Conservation (phyloP, 2,329 filamentous ascomycete species). For the Aspergillus floridensis region DNA sequence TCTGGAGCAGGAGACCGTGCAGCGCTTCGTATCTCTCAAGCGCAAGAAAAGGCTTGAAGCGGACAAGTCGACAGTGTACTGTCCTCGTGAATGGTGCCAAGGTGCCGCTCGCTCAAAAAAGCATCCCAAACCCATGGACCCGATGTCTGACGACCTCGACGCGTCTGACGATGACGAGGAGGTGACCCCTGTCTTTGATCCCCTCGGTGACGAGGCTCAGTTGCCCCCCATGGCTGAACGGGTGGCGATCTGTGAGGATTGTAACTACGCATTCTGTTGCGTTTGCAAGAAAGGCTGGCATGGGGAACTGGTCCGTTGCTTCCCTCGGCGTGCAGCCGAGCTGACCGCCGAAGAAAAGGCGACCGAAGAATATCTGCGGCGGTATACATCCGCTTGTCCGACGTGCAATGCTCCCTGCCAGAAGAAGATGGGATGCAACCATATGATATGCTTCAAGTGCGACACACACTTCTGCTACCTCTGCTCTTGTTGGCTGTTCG, state of each 20-base stretch:
- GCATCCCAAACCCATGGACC: conserved; percentile 67
- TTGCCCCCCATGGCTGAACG: conserved; percentile 59
- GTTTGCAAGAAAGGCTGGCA: conserved; percentile 84
- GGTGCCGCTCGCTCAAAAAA: conserved; percentile 76
- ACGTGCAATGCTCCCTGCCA: conserved; percentile 81
- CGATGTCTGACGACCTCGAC: conserved; percentile 53
- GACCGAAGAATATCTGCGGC: conserved; percentile 75
- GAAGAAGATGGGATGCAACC: conserved; percentile 92
- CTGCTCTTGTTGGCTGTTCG: conserved; percentile 80
- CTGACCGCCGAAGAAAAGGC: conserved; percentile 82
- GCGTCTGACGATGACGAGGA: conserved; percentile 55
- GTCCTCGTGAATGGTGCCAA: conserved; percentile 88
- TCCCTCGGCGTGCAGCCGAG: conserved; percentile 63
- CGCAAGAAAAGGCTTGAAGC: conserved; percentile 90
- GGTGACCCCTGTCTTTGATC: conserved; percentile 47
- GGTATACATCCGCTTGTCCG: conserved; percentile 83
- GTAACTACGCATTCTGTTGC: conserved; percentile 81
- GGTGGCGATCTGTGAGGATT: conserved; percentile 83
- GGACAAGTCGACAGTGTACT: conserved; percentile 89
- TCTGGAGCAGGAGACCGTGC: conserved; percentile 67
- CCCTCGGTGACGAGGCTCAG: conserved; percentile 42
- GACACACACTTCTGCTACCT: conserved; percentile 93
- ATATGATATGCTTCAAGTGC: conserved; percentile 92
- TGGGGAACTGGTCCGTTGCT: conserved; percentile 75
- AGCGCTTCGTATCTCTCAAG: conserved; percentile 84